phyloP scores from a whole-genome alignment of 2,329 filamentous ascomycete genomes.

The Hypoxylon sp. region DNA sequence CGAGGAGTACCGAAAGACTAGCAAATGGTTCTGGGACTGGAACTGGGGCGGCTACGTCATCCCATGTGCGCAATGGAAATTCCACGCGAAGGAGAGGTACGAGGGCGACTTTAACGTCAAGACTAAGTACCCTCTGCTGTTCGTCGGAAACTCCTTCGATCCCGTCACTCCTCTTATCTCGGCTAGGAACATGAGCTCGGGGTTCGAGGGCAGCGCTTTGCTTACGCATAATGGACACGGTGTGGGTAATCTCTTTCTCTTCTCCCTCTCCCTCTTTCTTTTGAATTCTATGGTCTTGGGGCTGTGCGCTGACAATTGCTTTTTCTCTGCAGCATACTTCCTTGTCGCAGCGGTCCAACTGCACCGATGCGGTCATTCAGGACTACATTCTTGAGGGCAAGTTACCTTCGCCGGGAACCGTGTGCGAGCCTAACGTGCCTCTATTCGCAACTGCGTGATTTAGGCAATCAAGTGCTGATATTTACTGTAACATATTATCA shows the following conservation, averaged over 20 bases:
- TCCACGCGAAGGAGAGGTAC: constrained; percentile 57
- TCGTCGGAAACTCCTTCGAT: constrained; percentile 59
- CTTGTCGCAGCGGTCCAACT: constrained; percentile 51
- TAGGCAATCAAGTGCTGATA: not conserved
- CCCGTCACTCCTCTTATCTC: constrained; percentile 57
- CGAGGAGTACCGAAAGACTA: constrained; percentile 45
- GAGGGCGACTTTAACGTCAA: constrained; percentile 52
- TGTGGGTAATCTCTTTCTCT: constrained; percentile 48
- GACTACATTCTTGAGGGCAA: constrained; percentile 56
- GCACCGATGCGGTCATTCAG: constrained; percentile 48
- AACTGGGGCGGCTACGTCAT: constrained; percentile 28
- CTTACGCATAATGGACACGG: constrained; percentile 56
- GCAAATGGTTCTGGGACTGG: constrained; percentile 44
- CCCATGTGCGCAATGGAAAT: constrained; percentile 57
- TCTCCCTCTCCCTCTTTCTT: not conserved
- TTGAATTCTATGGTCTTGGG: not conserved
- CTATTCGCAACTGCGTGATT: constrained; percentile 21
- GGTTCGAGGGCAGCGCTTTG: constrained; percentile 57
- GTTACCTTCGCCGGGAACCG: constrained; percentile 53
- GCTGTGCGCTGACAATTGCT: not conserved
- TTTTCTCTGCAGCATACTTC: constrained; percentile 42
- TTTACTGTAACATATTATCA: not conserved
- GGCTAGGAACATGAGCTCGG: constrained; percentile 55
- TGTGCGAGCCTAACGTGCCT: constrained; percentile 50
- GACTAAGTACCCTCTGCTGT: constrained; percentile 50